A percentile compares a stretch with the other conserved stretches of the same genome.
These are phyloP conservation scores for Heteromeles arbutifolia DNA, from an alignment of 306 rosid genomes.

Conservation along the genomic window DNA sequence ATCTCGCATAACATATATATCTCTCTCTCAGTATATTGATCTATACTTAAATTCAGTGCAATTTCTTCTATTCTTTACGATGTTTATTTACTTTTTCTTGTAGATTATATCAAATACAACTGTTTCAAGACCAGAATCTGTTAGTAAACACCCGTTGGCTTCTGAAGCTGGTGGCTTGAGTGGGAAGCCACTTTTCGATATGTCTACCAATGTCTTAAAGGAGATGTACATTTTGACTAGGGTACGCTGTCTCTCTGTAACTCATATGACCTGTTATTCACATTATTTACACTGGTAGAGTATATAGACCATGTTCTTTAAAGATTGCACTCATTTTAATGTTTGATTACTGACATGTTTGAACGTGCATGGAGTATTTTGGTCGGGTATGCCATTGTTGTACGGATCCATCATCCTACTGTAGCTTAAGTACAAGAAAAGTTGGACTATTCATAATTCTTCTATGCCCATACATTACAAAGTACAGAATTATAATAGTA, in stretches of 20 bases:
- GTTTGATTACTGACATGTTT: not conserved
- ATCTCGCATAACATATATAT: too few relatives aligned
- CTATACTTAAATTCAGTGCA: not conserved
- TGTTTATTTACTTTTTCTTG: constrained; percentile 14
- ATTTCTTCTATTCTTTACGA: not conserved
- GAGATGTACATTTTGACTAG: constrained; percentile 85
- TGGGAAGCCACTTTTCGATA: constrained; percentile 88
- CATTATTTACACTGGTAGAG: not conserved
- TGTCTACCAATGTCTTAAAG: constrained; percentile 68
- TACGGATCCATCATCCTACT: not conserved
- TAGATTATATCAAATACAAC: constrained; percentile 93
- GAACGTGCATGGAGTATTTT: not conserved
- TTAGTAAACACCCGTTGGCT: constrained; percentile 44
- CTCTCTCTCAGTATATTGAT: not conserved
- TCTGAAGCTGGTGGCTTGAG: constrained; percentile 89
- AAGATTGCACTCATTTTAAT: not conserved
- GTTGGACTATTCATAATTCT: not conserved
- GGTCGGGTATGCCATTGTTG: not conserved
- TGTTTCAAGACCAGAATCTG: constrained; percentile 79
- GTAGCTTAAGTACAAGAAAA: not conserved
- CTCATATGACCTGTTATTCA: not conserved
- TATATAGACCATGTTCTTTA: not conserved
- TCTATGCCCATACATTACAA: not conserved
- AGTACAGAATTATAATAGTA: not conserved
- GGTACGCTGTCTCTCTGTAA: constrained; percentile 43